Percentiles rank a stretch among this genome's conserved stretches.
Evolutionary conservation across 208 protist genomes (phyloP).

Genomic region (Leishmania amazonensis): DNA sequence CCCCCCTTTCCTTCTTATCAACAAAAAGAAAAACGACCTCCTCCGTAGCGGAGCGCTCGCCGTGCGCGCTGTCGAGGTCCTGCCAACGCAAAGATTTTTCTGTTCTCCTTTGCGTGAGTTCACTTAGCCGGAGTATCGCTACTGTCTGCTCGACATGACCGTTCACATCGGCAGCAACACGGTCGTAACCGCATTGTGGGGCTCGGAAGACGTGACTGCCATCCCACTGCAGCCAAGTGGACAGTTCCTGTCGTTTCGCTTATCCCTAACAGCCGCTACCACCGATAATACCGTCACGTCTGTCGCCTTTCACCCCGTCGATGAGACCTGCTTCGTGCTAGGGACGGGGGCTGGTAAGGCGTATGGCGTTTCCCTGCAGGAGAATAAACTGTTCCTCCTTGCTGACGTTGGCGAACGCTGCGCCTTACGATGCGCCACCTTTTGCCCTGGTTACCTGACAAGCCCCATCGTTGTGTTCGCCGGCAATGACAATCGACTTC

Average conservation of each 20-base stretch:
- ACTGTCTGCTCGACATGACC: slow-evolving; percentile 9
- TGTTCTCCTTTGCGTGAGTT: background rate
- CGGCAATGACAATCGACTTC: slow-evolving; percentile 24
- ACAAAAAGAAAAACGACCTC: background rate
- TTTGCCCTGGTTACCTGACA: slow-evolving; percentile 33
- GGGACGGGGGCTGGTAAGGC: slow-evolving; percentile 37
- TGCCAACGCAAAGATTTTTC: background rate
- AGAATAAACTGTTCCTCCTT: slow-evolving; percentile 49
- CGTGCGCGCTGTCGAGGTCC: background rate
- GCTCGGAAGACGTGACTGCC: background rate
- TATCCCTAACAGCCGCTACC: background rate
- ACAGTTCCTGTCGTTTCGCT: slow-evolving; percentile 15
- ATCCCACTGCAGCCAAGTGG: slow-evolving; percentile 13
- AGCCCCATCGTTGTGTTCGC: slow-evolving; percentile 35
- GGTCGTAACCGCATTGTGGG: slow-evolving; percentile 25
- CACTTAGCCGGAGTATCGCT: background rate
- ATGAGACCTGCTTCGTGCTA: slow-evolving; percentile 37
- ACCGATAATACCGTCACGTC: slow-evolving; percentile 14
- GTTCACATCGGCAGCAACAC: slow-evolving; percentile 22
- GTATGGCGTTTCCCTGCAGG: slow-evolving; percentile 48
- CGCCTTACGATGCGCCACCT: slow-evolving; percentile 33
- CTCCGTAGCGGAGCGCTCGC: background rate
- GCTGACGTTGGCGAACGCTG: slow-evolving; percentile 18
- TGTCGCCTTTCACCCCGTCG: slow-evolving; percentile 34
- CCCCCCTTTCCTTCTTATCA: background rate